Conservation (phyloP, 331 rosid species). For the Spiraea crenata region DNA sequence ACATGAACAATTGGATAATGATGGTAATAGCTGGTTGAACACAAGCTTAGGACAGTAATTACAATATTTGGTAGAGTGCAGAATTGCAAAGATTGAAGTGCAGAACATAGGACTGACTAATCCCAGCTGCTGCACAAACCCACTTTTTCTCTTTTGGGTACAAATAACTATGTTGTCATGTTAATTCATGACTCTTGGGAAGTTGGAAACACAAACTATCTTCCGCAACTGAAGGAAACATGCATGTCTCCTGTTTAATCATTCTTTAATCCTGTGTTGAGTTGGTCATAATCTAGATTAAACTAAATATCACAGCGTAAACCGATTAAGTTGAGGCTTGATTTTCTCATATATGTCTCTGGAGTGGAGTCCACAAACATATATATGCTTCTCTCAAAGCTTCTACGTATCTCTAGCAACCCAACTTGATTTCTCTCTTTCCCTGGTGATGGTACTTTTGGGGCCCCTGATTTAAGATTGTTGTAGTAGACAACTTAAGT, state of each 20-base stretch:
- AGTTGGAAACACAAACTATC: conserved; percentile 23
- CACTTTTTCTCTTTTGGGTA: background rate
- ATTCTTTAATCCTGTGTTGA: background rate
- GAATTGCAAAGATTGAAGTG: background rate
- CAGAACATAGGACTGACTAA: conserved; percentile 2
- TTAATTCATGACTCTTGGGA: background rate
- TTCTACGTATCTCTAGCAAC: background rate
- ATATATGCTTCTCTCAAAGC: background rate
- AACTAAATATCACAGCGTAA: background rate
- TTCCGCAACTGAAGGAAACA: conserved; percentile 37
- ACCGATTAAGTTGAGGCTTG: conserved; percentile 11
- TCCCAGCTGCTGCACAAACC: background rate
- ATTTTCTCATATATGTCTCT: conserved; percentile 14
- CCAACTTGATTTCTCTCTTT: background rate
- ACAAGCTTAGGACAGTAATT: no score
- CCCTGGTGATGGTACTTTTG: background rate
- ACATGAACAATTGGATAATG: no score
- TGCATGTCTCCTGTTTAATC: conserved; percentile 4
- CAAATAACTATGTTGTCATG: conserved; percentile 17
- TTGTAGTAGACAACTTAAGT: conserved; percentile 5
- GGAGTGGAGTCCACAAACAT: background rate
- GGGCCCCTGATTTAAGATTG: conserved; percentile 9
- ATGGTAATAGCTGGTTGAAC: no score
- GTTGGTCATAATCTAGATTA: conserved; percentile 1
- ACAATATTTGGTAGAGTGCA: background rate